phyloP scores from a whole-genome alignment of 2,329 filamentous ascomycete genomes.

The Coccinonectria pachysandricola region DNA sequence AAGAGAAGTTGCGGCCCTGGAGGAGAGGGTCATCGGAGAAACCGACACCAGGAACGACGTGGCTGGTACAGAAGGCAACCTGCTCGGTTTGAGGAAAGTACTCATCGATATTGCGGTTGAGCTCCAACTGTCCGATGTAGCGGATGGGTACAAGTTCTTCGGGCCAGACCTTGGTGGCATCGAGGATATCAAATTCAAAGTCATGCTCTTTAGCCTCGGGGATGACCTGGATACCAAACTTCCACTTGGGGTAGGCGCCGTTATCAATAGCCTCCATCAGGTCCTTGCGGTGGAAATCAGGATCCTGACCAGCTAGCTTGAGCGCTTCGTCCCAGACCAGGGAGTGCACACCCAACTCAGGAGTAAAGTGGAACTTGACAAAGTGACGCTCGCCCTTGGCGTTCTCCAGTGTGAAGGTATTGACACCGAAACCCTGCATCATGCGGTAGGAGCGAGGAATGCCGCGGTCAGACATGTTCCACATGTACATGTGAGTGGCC shows the following conservation, averaged over 20 bases:
- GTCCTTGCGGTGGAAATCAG: slow-evolving; percentile 75
- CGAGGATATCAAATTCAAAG: slow-evolving; percentile 78
- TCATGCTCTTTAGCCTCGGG: slow-evolving; percentile 61
- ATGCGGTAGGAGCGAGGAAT: slow-evolving; percentile 69
- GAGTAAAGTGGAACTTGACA: slow-evolving; percentile 70
- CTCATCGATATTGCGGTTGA: slow-evolving; percentile 72
- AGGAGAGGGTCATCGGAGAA: slow-evolving; percentile 66
- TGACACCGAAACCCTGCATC: slow-evolving; percentile 82
- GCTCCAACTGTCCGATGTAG: slow-evolving; percentile 68
- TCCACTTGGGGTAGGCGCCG: slow-evolving; percentile 65
- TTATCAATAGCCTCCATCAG: slow-evolving; percentile 63
- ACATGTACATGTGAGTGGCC: slow-evolving; percentile 70
- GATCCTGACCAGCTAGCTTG: slow-evolving; percentile 64
- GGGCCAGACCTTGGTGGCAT: slow-evolving; percentile 80
- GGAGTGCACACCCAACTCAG: slow-evolving; percentile 64
- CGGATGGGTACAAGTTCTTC: slow-evolving; percentile 65
- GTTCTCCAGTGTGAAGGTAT: slow-evolving; percentile 63
- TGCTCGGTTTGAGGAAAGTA: slow-evolving; percentile 79
- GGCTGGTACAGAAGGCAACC: slow-evolving; percentile 70
- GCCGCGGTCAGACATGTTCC: slow-evolving; percentile 64
- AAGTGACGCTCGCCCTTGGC: slow-evolving; percentile 58
- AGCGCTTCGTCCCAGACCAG: slow-evolving; percentile 72
- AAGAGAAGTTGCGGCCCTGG: slow-evolving; percentile 62
- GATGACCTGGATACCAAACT: slow-evolving; percentile 71
- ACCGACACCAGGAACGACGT: slow-evolving; percentile 69